Evolutionary conservation across 805 yeast species (phyloP).

Genomic region (Danielozyma ontarioensis): DNA sequence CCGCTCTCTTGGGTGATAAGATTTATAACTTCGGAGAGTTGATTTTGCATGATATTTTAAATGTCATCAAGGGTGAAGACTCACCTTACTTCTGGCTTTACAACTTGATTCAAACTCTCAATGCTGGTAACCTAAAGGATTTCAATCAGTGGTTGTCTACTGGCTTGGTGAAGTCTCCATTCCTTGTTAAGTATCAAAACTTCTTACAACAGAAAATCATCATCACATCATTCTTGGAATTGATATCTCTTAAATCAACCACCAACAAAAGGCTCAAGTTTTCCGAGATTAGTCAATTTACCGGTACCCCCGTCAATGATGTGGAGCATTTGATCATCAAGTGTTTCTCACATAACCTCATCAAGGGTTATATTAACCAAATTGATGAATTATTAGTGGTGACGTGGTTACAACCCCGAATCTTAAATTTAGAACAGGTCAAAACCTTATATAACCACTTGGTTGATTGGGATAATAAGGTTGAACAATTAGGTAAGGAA

Average conservation of each 20-base stretch:
- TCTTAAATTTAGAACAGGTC: conserved; percentile 78
- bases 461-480: conserved; percentile 73
- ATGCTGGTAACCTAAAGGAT: conserved; percentile 66
- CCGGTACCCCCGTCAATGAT: conserved; percentile 63
- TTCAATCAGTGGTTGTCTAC: conserved; percentile 51
- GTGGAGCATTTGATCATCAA: conserved; percentile 91
- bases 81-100: conserved; percentile 64
- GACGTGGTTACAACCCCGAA: conserved; percentile 95
- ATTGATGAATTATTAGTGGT: conserved; percentile 72
- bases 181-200: conserved; percentile 51
- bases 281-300: conserved; percentile 59
- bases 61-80: conserved; percentile 37
- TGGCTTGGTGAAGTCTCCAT: conserved; percentile 40
- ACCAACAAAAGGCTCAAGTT: conserved; percentile 71
- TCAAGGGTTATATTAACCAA: conserved; percentile 90
- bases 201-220: conserved; percentile 88
- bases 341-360: conserved; percentile 76
- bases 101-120: conserved; percentile 63
- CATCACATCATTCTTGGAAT: conserved; percentile 85
- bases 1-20: conserved; percentile 86
- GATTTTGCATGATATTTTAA: conserved; percentile 79
- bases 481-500: conserved; percentile 48
- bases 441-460: conserved; percentile 68
- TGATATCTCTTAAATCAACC: conserved; percentile 72
- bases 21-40: conserved; percentile 96